These are phyloP conservation scores for Solanum hybrid DNA, from an alignment of 305 asterid species.

Conservation along the genomic window DNA sequence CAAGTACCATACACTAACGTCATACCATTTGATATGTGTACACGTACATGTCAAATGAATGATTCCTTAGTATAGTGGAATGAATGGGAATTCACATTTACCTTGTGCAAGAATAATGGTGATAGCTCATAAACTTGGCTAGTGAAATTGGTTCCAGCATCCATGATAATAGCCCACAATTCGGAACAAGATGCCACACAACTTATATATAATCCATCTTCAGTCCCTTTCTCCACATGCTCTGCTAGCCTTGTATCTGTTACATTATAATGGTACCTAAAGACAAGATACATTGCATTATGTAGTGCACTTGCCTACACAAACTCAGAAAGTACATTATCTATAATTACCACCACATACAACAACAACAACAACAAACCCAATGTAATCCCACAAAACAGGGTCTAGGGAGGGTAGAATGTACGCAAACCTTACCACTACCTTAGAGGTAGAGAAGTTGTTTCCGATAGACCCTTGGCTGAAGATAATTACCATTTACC, in stretches of 20 bases:
- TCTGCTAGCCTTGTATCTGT: conserved; percentile 26
- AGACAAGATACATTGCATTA: not conserved
- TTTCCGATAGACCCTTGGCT: not conserved
- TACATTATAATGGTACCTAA: conserved; percentile 37
- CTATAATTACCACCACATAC: not conserved
- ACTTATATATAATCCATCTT: conserved; percentile 29
- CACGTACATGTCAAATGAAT: not conserved
- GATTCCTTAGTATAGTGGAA: not conserved
- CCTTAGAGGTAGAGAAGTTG: not conserved
- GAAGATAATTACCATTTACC: not conserved
- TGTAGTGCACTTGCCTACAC: not conserved
- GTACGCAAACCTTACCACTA: not conserved
- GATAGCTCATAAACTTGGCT: conserved; percentile 34
- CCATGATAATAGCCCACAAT: conserved; percentile 39
- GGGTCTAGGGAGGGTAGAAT: not conserved
- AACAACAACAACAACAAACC: not conserved
- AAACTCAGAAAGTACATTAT: not conserved
- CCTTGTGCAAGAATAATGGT: conserved; percentile 31
- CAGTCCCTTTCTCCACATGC: conserved; percentile 31
- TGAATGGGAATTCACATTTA: not conserved
- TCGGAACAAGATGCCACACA: conserved; percentile 34
- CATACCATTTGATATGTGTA: not conserved
- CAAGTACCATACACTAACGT: not conserved
- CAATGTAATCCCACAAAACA: not conserved
- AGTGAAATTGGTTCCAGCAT: conserved; percentile 32